A percentile compares a stretch with the other conserved stretches of the same genome.
Evolutionary conservation across 2,329 filamentous ascomycete genomes (phyloP).

Genomic region (Cryphonectria radicalis): DNA sequence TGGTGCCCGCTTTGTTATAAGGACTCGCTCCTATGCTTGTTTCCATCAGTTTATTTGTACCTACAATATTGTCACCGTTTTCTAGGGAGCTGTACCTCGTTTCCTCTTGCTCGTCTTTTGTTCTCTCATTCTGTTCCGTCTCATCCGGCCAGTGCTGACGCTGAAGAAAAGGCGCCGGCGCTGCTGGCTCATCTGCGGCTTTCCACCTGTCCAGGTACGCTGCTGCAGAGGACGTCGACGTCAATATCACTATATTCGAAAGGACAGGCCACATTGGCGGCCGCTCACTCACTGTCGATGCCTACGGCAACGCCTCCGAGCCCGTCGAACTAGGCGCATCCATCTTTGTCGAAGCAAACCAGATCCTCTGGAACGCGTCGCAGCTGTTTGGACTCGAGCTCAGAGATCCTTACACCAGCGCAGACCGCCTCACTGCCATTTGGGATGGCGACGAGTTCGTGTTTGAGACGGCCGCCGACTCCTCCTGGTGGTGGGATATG

Average conservation of each 20-base stretch:
- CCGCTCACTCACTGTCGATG: constrained; percentile 82
- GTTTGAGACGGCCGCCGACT: constrained; percentile 62
- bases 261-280: constrained; percentile 78
- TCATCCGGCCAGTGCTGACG: background rate
- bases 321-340: constrained; percentile 88
- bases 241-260: constrained; percentile 90
- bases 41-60: background rate
- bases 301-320: constrained; percentile 67
- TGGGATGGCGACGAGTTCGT: constrained; percentile 84
- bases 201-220: constrained; percentile 80
- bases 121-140: background rate
- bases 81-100: background rate
- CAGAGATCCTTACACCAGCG: constrained; percentile 49
- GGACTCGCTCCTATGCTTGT: background rate
- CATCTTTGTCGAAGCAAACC: constrained; percentile 86
- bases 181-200: constrained; percentile 84
- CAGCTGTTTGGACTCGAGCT: constrained; percentile 71
- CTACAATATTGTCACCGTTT: background rate
- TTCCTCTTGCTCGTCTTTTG: background rate
- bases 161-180: constrained; percentile 72
- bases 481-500: constrained; percentile 77
- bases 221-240: constrained; percentile 56
- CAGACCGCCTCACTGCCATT: constrained; percentile 68
- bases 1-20: background rate
- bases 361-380: constrained; percentile 77